Evolutionary conservation across 83 land plant genomes (phyloP), one percentile per base, ranked within the genome.

Genomic region (Picea abies): DNA sequence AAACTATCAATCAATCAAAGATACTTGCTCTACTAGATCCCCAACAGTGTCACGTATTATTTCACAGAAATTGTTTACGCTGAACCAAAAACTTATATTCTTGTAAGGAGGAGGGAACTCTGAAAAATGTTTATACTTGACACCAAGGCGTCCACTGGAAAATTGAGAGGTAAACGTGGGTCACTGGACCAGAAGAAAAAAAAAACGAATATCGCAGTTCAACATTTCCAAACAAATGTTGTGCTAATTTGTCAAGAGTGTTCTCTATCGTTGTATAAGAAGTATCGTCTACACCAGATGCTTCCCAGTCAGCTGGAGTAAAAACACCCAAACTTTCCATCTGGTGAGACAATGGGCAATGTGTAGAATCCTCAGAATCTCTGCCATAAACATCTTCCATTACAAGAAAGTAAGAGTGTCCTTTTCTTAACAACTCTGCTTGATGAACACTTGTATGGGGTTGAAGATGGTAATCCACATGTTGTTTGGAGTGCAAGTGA

Each of bases 391-490:
- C 99, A 89, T 97, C 99, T 66, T 98, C 99, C 58, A 96, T 95
- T 3, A 95, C 96, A 65, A 97, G 91, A 79, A 97, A 95, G 82
- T 91, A 95, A 60, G 94, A 91, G 80, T 92, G 86, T 7, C 96
- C 99, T 49, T 86, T 77, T 5, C 96, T 87, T 63, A 97, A 82
- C 76, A 93, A 84, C 82, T 95, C 92, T 35, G 96, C 99, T 83
- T 97, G 99, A 80, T 97, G 99, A 49, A 98, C 99, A 89, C 99
- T 97, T 12, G 99, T 97, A 85, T 96, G 98, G 77, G 99, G 99
- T 96, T 80, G 98, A 97, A 92, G 93, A 89, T 75, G 99, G 99
- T 71, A 97, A 97, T 76, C 98, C 98, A 15, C 88, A 97, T 92
- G 90, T 96, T 19, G 91, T 97, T 16, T 97, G 99, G 98, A 97